Evolutionary conservation across 208 protist genomes (phyloP), one percentile per base, ranked within the genome.

Genomic region (Wallacemonas sp.): DNA sequence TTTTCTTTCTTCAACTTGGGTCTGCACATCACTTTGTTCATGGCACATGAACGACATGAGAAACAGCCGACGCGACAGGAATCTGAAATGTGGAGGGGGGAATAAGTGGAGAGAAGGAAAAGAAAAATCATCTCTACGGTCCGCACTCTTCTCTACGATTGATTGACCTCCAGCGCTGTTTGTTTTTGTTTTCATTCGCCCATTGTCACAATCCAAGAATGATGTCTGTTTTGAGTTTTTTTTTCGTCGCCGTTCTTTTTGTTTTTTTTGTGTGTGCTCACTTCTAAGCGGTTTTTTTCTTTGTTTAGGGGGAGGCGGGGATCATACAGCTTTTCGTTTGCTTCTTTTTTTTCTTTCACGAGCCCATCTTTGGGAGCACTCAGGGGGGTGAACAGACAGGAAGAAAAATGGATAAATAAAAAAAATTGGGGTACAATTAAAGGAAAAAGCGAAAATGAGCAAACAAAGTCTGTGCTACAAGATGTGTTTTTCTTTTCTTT

Each of bases 381-480:
- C 36, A 41, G 36, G 14, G n/a, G n/a, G n/a, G n/a, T n/a, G n/a
- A n/a, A n/a, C n/a, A 41, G 6, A 41, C 6, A 41, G 46, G 24
- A 63, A 58, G 39, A 48, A 41, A 64, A 55, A 32, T 52, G 56
- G 21, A 61, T 39, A 14, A 27, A 61, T 16, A 72, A 4, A 34
- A 41, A 58, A 41, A 38, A 16, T 5, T 30, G 14, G 33, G 36
- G 1, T n/a, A 57, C n/a, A 57, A 36, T 8, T 61, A 69, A 61
- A 26, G 9, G 23, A 68, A 44, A 64, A 68, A 68, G 16, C 46
- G 52, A 63, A 70, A 54, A 2, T 19, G 21, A 56, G 43, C 36
- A 41, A 41, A 41, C 36, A 41, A 41, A 41, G 6, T 17, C 14
- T 41, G 36, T 41, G 36, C 21, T 54, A 17, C 24, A 54, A 54